phyloP scores from a whole-genome alignment of 352 stramenopile genomes.

The Phytophthora meadii region DNA sequence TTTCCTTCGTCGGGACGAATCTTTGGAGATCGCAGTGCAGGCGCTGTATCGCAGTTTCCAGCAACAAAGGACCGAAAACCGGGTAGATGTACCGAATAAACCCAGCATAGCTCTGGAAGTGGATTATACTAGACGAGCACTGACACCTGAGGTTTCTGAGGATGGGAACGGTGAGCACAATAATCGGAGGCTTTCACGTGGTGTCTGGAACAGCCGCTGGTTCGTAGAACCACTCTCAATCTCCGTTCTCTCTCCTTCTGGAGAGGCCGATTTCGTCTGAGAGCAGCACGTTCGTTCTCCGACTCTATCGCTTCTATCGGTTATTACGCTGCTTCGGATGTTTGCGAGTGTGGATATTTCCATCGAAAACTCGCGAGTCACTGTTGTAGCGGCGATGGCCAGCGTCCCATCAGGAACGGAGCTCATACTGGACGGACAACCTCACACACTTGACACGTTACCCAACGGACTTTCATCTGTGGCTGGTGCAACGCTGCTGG shows the following conservation, averaged over 20 bases:
- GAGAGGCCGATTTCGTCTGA: too few relatives aligned
- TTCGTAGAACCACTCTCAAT: constrained; percentile 8
- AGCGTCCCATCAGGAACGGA: not conserved
- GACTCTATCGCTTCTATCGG: constrained; percentile 4
- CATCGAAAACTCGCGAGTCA: not conserved
- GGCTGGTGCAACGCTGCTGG: not conserved
- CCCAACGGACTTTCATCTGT: constrained; percentile 3
- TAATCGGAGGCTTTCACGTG: not conserved
- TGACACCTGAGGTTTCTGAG: not conserved
- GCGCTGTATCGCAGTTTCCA: constrained; percentile 3
- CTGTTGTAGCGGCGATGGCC: constrained; percentile 1
- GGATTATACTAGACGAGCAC: not conserved
- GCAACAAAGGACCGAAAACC: not conserved
- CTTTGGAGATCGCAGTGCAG: not conserved
- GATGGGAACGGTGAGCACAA: not conserved
- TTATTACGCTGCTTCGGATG: constrained; percentile 1
- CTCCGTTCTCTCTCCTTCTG: not conserved
- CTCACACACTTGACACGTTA: not conserved
- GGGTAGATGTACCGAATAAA: not conserved
- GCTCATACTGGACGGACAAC: constrained; percentile 1
- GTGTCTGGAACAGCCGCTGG: constrained; percentile 1
- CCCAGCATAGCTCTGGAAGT: not conserved
- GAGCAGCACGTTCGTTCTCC: not conserved
- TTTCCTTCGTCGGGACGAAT: constrained; percentile 1
- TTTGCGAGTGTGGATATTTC: constrained; percentile 5